Percentiles rank a stretch among this genome's conserved stretches.
Evolutionary conservation across 257 asterid species (phyloP).

Genomic region (Rhazya stricta): DNA sequence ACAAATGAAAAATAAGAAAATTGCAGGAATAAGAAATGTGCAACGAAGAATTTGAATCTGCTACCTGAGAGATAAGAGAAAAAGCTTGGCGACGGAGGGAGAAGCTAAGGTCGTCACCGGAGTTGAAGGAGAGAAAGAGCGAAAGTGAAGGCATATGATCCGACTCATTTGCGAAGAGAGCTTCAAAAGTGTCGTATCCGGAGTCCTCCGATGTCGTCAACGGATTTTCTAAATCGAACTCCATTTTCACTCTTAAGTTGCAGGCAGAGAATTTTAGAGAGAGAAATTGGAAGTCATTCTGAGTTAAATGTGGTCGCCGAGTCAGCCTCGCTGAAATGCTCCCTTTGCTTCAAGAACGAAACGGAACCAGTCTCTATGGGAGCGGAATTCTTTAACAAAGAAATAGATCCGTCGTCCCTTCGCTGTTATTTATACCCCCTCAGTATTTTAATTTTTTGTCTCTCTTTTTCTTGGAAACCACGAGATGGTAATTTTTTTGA

Average conservation of each 20-base stretch:
- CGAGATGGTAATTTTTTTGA: no score
- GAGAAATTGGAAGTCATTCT: background rate
- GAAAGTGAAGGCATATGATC: constrained; percentile 39
- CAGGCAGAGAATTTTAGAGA: background rate
- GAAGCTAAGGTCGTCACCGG: constrained; percentile 27
- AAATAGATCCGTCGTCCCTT: background rate
- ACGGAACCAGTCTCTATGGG: background rate
- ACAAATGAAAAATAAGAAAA: background rate
- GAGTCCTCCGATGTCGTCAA: constrained; percentile 27
- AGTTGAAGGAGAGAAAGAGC: constrained; percentile 22
- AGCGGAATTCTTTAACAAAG: background rate
- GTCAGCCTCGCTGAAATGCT: constrained; percentile 1
- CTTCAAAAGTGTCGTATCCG: constrained; percentile 33
- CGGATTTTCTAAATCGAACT: constrained; percentile 44
- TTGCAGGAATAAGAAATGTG: background rate
- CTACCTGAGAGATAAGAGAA: constrained; percentile 41
- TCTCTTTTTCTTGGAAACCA: background rate
- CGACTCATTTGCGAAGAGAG: constrained; percentile 50
- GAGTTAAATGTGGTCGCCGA: constrained; percentile 6
- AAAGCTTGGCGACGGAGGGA: constrained; percentile 42
- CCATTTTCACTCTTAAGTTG: constrained; percentile 21
- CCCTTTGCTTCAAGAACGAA: background rate
- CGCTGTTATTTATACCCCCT: background rate
- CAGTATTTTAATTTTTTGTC: background rate
- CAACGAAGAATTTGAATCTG: background rate